Base-by-base conservation (phyloP, 129 eudicot species). In the Ambrosia artemisiifolia region DNA sequence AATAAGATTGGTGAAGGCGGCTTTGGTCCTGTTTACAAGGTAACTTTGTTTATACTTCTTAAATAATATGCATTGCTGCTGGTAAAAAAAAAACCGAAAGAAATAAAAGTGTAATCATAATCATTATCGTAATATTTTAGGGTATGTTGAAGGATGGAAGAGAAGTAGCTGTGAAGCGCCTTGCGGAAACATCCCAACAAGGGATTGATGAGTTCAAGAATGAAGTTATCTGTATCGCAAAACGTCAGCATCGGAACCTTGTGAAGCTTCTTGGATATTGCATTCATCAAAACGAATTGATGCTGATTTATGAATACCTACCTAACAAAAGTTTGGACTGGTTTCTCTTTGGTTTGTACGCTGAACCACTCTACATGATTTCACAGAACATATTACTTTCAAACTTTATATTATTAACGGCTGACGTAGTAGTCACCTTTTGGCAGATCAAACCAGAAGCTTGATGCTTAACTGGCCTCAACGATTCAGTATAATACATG, bases 241-340 rank as follows among this genome's bases (percentile, higher is more conserved):
- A 79, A 66, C 79, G 73, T 35, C 83, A 79, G 30, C 78, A 79
- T 32, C 72, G 78, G 17, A 79, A 79, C 65, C 83, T 79, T 49
- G 83, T 79, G 34, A 63, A 60, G 46, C 83, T 79, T 57, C 65
- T 79, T 48, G 83, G 79, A 40, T 79, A 47, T 56, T 73, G 83
- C 43, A 40, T 73, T 32, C 71, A 79, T 19, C 32, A 20, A 43
- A 19, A 65, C 5, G 70, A 65, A 43, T 6, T 65, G 36, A 42
- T 65, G 43, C 42, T 65, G 17, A 65, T 65, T 43, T 65, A 65
- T 2, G 70, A 65, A 6, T 65, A 65, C 17, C 19, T 65, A 54
- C 6, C 11, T 65, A 65, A 65, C 70, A 65, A 24, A 65, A 65
- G 70, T 46, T 62, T 62, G 67, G 67, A 62, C 46, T 13, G 19